Conservation (phyloP, 176 grass and related monocot species). For the Avena insularis region DNA sequence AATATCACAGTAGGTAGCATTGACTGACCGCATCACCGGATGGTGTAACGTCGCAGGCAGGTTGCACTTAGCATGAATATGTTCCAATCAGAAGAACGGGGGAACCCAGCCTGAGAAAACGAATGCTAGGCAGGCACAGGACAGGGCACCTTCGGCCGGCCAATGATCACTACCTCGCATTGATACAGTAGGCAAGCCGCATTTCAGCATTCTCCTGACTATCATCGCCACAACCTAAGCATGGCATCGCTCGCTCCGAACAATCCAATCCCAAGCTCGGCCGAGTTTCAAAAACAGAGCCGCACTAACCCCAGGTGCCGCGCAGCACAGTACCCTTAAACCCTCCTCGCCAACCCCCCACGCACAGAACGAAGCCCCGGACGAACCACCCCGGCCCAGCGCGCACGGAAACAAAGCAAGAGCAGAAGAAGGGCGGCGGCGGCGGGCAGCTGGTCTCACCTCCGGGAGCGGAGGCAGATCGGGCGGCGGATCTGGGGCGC, state of each 20-base stretch:
- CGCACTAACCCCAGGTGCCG: neutral
- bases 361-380: no score
- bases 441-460: conserved; percentile 31
- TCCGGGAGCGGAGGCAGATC: conserved; percentile 32
- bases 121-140: neutral
- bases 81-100: neutral
- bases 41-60: neutral
- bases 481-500: conserved; percentile 33
- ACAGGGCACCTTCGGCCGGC: neutral
- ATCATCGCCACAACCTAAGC: neutral
- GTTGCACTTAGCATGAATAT: neutral
- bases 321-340: conserved; percentile 29
- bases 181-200: neutral
- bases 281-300: neutral
- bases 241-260: neutral
- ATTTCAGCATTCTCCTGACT: neutral
- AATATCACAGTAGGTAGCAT: neutral
- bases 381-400: neutral
- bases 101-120: neutral
- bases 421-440: neutral
- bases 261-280: neutral
- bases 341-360: conserved; percentile 14
- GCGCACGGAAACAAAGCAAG: neutral
- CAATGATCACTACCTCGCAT: neutral
- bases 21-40: no score